These are phyloP conservation scores for Globisporangium spinosum DNA, from an alignment of 352 stramenopile species.

Conservation along the genomic window DNA sequence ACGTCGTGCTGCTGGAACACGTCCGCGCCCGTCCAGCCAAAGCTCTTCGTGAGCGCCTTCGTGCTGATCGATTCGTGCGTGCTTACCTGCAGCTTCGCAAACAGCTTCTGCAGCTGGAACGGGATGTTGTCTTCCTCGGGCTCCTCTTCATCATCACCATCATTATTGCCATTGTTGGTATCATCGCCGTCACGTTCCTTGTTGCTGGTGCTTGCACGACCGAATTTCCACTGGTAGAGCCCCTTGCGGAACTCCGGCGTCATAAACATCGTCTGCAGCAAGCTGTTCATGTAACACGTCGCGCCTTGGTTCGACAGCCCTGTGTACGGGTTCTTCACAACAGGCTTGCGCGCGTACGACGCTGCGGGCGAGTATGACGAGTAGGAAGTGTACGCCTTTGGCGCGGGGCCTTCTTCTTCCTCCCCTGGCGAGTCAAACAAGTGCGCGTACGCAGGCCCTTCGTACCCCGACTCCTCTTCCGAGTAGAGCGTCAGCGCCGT, in stretches of 20 bases:
- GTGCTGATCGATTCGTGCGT: slow-evolving; percentile 67
- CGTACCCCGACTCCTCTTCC: slow-evolving; percentile 19
- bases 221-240: slow-evolving; percentile 65
- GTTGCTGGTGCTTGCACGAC: slow-evolving; percentile 12
- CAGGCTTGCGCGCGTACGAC: slow-evolving; percentile 3
- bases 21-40: slow-evolving; percentile 87
- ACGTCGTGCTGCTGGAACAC: slow-evolving; percentile 92
- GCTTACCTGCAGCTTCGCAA: slow-evolving; percentile 87
- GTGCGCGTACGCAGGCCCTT: slow-evolving; percentile 34
- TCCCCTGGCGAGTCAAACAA: slow-evolving; percentile 48
- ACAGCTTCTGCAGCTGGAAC: slow-evolving; percentile 90
- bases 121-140: slow-evolving; percentile 78
- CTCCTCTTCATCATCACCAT: slow-evolving; percentile 38
- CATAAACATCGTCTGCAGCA: slow-evolving; percentile 92
- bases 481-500: slow-evolving; percentile 47
- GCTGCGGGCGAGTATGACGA: slow-evolving; percentile 7
- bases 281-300: slow-evolving; percentile 94
- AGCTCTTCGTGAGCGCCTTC: slow-evolving; percentile 88
- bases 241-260: slow-evolving; percentile 83
- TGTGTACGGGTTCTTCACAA: slow-evolving; percentile 49
- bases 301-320: slow-evolving; percentile 88
- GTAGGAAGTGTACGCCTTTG: slow-evolving; percentile 17
- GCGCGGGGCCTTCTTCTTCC: slow-evolving; percentile 9
- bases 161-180: slow-evolving; percentile 24
- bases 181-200: not conserved